phyloP scores from a whole-genome alignment of 108 stramenopile genomes.

The Mayamaea pseudoterrestris region DNA sequence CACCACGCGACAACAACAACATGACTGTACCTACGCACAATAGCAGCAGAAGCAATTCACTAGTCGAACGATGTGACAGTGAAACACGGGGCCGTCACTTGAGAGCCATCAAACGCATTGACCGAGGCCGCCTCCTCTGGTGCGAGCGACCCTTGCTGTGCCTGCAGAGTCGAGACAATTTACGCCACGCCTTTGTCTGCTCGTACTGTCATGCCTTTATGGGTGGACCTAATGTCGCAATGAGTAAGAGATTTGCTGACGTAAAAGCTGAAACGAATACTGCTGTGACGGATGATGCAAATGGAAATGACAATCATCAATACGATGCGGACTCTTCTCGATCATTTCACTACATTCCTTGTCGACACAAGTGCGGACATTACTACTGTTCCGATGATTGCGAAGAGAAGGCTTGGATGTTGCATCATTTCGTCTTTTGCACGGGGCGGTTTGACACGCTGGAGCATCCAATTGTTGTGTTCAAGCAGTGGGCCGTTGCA shows the following conservation, averaged over 20 bases:
- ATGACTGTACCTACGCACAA: too few species aligned
- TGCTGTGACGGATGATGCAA: not conserved
- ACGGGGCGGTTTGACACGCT: slow-evolving; percentile 33
- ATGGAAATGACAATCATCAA: slow-evolving; percentile 5
- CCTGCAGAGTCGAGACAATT: slow-evolving; percentile 39
- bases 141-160: slow-evolving; percentile 35
- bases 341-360: slow-evolving; percentile 13
- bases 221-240: slow-evolving; percentile 24
- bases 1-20: too few species aligned
- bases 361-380: slow-evolving; percentile 41
- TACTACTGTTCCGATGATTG: slow-evolving; percentile 38
- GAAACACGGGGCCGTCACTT: slow-evolving; percentile 34
- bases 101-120: slow-evolving; percentile 14
- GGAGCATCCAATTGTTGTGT: slow-evolving; percentile 36
- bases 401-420: slow-evolving; percentile 36
- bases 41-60: too few species aligned
- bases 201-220: slow-evolving; percentile 38
- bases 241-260: slow-evolving; percentile 17
- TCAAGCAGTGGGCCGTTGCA: slow-evolving; percentile 31
- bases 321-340: not conserved
- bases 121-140: slow-evolving; percentile 29
- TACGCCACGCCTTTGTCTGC: slow-evolving; percentile 28
- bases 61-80: too few species aligned
- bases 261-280: not conserved
- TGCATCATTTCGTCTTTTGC: slow-evolving; percentile 34